Base-by-base conservation (phyloP, 768 basidiomycete species). In the Mycena maculata region DNA sequence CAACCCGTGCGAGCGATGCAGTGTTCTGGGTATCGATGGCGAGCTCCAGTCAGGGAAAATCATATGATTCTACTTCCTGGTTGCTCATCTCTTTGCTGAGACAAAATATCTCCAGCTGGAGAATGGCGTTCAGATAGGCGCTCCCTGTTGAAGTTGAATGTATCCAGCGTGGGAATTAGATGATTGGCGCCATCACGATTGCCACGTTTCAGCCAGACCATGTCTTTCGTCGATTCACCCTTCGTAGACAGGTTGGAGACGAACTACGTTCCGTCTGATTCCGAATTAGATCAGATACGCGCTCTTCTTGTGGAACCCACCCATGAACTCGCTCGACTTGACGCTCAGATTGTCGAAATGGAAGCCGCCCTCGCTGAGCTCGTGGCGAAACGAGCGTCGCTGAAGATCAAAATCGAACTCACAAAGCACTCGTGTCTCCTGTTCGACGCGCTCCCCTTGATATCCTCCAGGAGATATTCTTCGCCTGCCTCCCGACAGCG, bases 401-500 rank as follows among this genome's bases (percentile, higher is more conserved):
- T 64, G n/a, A 23, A 56, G 15, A 23, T 31, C 31, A 20, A 33
- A 15, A 64, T 64, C 31, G 54, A 31, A 39, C 22, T 3, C 63
- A 64, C 33, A 36, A 20, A 10, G 61, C 61, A 23, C 52, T 63
- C 30, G 22, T 28, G 25, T 63, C 61, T 2, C 50, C 61, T 1
- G 22, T 54, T 2, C 50, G 61, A 25, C 61, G 50, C 27, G 39
- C 45, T 1, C 50, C 61, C 30, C 33, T 39, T 2, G 61, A 63
- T 15, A 45, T 63, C 30, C 50, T 63, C 4, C 38, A 27, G 36
- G 61, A 63, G 23, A 45, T 63, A 3, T 63, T 63, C 50, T 11
- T 22, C 12, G 25, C 38, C 30, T 63, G 50, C 31, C 38, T 64
- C 20, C 33, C 63, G 15, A 44, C 39, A 20, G 23, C 2, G 22